Base-by-base conservation (phyloP, 2,329 filamentous ascomycete genomes). In the Epichloe uncinata region DNA sequence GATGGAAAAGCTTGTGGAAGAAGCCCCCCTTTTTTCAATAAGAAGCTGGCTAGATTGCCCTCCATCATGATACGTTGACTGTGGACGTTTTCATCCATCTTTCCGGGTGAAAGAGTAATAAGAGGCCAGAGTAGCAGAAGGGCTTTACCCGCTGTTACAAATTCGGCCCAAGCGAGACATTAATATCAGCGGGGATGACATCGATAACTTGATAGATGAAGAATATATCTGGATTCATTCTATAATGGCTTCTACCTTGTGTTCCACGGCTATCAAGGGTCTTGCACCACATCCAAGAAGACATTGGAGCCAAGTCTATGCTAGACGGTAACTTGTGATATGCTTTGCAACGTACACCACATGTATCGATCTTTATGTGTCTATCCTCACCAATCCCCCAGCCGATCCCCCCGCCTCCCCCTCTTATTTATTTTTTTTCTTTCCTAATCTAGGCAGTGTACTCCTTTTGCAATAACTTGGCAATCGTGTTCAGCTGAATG, bases 401-500 rank as follows among this genome's bases (percentile, higher is more conserved):
- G 26, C 26, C 26, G 26, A 30, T 26, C 22, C 7, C 6, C 22
- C 22, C 26, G 7, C 7, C 26, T 3, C 2, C 7, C 3, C 20
- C n/a, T n/a, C n/a, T n/a, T n/a, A n/a, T n/a, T n/a, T n/a, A n/a
- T n/a, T n/a, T n/a, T n/a, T n/a, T 9, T 9, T 9, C 9, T 30
- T 4, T 4, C 4, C 15, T 13, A 18, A 34, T n/a, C 48, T 62
- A 72, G 49, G 57, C 52, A 15, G 75, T 79, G 61, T 81, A 81
- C 56, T 81, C 70, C 68, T 81, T 81, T 64, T 81, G 77, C 53
- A 81, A 63, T 47, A 77, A 56, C 69, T 81, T 81, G 57, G 78
- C 78, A 53, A 82, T 82, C 8, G 78, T 82, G 66, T 81, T 81
- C 47, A 82, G 66, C 77, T 84, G 81, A 51, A 84, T 84, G 64